Base-by-base conservation (phyloP, 331 rosid species). In the Dryas integrifolia region DNA sequence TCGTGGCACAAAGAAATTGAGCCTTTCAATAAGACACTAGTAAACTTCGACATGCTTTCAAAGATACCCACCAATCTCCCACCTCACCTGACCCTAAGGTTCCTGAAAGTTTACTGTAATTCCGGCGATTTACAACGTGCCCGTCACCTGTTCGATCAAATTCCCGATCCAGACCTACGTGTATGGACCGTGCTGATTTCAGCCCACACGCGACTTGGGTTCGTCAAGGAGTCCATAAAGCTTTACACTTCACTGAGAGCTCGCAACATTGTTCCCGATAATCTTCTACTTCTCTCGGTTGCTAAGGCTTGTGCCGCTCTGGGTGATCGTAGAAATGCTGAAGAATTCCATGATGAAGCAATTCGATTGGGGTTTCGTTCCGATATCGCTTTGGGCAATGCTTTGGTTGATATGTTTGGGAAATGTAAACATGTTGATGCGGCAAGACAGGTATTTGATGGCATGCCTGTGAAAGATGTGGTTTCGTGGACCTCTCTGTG, bases 151-250 rank as follows among this genome's bases (percentile, higher is more conserved):
- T 85, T 87, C 65, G 83, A 82, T 16, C 74, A 78, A 78, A 82
- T 85, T 85, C 59, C 67, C 48, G 45, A 76, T 43, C 86, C 80
- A 80, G 78, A 87, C 66, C 78, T 83, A 5, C 77, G 30, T 43
- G 70, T 84, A 65, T 82, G 84, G 79, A 77, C 81, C 50, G 16
- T 84, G n/a, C 53, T 87, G 15, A 77, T 87, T 9, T 87, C 91
- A 35, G 81, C 84, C 69, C 65, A 79, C 80, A 75, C 87, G 5
- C 45, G 61, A 60, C 64, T 57, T 45, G 87, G 91, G 21, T 65
- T 65, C 45, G 76, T 77, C 51, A 75, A 70, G 9, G 87, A 82
- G 40, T 80, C 88, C n/a, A 30, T 87, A 51, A 69, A 65, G 21
- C 65, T 87, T 60, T 84, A 82, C 67, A 5, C 65, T 40, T 65